A percentile compares a stretch with the other conserved stretches of the same genome.
These are phyloP conservation scores for Spathaspora passalidarum DNA, from an alignment of 805 yeast genomes.

Conservation along the genomic window DNA sequence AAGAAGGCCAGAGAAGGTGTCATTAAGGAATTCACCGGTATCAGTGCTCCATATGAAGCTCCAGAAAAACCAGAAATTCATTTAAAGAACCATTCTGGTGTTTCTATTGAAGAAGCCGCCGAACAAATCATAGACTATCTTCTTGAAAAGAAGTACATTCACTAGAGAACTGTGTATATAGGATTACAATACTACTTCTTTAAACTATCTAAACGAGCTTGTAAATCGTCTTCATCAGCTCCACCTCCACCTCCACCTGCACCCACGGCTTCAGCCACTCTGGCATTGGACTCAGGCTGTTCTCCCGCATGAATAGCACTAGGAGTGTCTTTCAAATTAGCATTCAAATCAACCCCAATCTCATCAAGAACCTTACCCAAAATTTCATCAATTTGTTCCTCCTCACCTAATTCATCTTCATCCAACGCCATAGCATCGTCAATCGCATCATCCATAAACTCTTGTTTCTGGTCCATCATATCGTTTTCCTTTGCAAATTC, in stretches of 20 bases:
- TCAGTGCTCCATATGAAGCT: constrained; percentile 93
- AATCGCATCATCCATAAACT: constrained; percentile 97
- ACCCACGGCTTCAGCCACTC: constrained; percentile 57
- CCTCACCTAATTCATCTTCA: constrained; percentile 67
- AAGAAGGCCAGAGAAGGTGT: constrained; percentile 95
- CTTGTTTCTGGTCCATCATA: constrained; percentile 97
- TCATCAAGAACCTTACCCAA: constrained; percentile 92
- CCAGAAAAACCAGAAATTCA: constrained; percentile 84
- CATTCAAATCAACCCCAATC: constrained; percentile 81
- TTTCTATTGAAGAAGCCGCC: constrained; percentile 79
- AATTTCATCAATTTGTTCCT: constrained; percentile 87
- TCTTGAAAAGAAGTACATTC: constrained; percentile 44
- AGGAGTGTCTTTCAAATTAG: constrained; percentile 47
- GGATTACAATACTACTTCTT: constrained; percentile 42
- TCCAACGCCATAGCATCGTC: constrained; percentile 96
- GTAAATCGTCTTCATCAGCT: constrained; percentile 74
- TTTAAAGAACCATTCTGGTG: constrained; percentile 62
- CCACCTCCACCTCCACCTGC: constrained; percentile 22
- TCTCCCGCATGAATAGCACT: constrained; percentile 27
- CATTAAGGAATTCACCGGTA: constrained; percentile 93
- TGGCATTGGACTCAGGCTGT: constrained; percentile 36
- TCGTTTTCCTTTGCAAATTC: constrained; percentile 94
- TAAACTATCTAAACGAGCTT: constrained; percentile 81
- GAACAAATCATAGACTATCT: constrained; percentile 66
- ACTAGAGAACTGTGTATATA: constrained; percentile 6